These are phyloP conservation scores for Lenwebbia sp. DNA, from an alignment of 345 rosid species.

Conservation along the genomic window DNA sequence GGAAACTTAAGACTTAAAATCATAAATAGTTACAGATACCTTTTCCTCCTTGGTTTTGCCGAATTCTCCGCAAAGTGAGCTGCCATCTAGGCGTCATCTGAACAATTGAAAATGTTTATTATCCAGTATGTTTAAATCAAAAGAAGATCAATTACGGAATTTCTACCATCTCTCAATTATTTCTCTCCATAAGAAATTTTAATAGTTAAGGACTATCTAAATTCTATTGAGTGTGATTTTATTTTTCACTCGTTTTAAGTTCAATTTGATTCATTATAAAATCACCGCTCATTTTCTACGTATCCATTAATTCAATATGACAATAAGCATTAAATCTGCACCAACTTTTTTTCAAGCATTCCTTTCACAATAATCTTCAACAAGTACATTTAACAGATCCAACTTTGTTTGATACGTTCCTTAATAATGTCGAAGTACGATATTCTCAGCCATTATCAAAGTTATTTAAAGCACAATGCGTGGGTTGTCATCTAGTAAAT, in stretches of 20 bases:
- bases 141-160: neutral
- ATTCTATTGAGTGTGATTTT: neutral
- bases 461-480: fast-evolving
- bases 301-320: neutral
- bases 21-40: neutral
- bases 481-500: neutral
- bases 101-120: neutral
- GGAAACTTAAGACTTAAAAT: no score
- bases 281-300: neutral
- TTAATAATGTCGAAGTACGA: no score
- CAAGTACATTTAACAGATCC: neutral
- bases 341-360: neutral
- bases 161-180: neutral
- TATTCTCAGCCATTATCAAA: neutral
- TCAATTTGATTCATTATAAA: neutral
- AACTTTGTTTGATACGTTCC: neutral
- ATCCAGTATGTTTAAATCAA: neutral
- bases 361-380: neutral
- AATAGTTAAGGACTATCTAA: neutral
- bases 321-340: neutral
- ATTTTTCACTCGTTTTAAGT: neutral
- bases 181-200: neutral
- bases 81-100: neutral
- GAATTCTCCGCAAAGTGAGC: neutral
- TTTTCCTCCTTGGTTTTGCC: neutral